Evolutionary conservation across 352 stramenopile genomes (phyloP).

Genomic region (Bremia lactucae): DNA sequence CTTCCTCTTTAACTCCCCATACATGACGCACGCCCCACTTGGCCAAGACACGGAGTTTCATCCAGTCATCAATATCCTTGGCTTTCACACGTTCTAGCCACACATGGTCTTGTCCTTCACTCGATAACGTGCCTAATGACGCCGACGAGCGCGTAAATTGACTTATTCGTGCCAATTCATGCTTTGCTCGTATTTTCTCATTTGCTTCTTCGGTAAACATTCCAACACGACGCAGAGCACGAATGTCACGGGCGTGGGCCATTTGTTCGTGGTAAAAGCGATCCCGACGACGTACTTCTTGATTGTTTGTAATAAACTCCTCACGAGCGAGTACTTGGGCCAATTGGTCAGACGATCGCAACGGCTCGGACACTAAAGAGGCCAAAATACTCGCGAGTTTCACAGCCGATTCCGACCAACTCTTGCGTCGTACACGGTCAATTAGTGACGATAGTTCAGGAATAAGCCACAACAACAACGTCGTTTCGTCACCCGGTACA

Average conservation of each 20-base stretch:
- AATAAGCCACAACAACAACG: conserved; percentile 65
- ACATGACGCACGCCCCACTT: conserved; percentile 78
- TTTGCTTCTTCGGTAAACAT: conserved; percentile 54
- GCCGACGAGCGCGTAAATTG: conserved; percentile 41
- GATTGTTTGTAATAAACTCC: conserved; percentile 63
- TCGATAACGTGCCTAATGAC: conserved; percentile 14
- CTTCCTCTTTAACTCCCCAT: conserved; percentile 32
- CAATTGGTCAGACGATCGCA: conserved; percentile 65
- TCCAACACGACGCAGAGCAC: conserved; percentile 35
- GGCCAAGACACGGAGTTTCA: conserved; percentile 63
- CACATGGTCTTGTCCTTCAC: conserved; percentile 38
- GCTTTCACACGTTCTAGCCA: conserved; percentile 78
- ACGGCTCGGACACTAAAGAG: conserved; percentile 40
- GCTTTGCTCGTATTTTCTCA: conserved; percentile 48
- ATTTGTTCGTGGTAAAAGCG: conserved; percentile 82
- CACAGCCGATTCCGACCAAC: conserved; percentile 61
- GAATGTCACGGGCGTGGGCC: conserved; percentile 62
- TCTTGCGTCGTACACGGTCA: conserved; percentile 47
- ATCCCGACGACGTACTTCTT: conserved; percentile 65
- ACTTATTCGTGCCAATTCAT: conserved; percentile 56
- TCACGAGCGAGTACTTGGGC: conserved; percentile 33
- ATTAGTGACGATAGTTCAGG: conserved; percentile 62
- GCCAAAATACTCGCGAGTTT: conserved; percentile 59
- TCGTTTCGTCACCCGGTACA: conserved; percentile 61
- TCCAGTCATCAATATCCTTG: conserved; percentile 82